These are phyloP conservation scores for Salicornia ramosissima DNA, from an alignment of 148 eudicot species.

Conservation along the genomic window DNA sequence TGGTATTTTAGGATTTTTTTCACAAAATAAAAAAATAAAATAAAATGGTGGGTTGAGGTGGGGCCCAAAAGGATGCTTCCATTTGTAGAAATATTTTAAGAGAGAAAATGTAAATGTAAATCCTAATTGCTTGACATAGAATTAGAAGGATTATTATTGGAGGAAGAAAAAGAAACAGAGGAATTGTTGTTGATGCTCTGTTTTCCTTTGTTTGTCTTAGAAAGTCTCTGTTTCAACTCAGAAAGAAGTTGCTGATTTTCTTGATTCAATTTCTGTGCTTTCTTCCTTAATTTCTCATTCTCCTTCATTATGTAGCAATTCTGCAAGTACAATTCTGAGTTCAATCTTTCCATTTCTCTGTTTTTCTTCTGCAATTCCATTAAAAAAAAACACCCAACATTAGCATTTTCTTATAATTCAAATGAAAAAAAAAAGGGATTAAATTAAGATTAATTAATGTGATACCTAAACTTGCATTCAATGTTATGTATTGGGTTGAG, in stretches of 20 bases:
- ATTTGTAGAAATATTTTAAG: constrained; percentile 1
- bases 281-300: constrained; percentile 78
- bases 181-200: constrained; percentile 22
- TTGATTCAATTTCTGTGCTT: constrained; percentile 70
- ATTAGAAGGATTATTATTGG: constrained; percentile 34
- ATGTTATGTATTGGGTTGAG: no score
- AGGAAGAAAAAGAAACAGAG: constrained; percentile 36
- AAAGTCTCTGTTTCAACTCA: constrained; percentile 56
- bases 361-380: neutral
- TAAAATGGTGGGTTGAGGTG: constrained; percentile 1
- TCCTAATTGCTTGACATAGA: constrained; percentile 22
- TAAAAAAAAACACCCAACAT: neutral
- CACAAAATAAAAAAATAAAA: neutral
- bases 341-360: constrained; percentile 66
- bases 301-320: constrained; percentile 89
- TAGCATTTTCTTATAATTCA: neutral
- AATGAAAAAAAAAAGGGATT: neutral
- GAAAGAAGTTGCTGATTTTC: constrained; percentile 74
- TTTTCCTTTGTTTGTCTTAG: constrained; percentile 27
- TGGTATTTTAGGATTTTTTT: constrained; percentile 3
- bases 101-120: no score
- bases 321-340: constrained; percentile 79
- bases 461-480: neutral
- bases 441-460: neutral
- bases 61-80: constrained; percentile 21